A percentile compares a stretch with the other conserved stretches of the same genome.
These are phyloP conservation scores for Skeletonema grethae DNA, from an alignment of 108 stramenopile species.

Conservation along the genomic window DNA sequence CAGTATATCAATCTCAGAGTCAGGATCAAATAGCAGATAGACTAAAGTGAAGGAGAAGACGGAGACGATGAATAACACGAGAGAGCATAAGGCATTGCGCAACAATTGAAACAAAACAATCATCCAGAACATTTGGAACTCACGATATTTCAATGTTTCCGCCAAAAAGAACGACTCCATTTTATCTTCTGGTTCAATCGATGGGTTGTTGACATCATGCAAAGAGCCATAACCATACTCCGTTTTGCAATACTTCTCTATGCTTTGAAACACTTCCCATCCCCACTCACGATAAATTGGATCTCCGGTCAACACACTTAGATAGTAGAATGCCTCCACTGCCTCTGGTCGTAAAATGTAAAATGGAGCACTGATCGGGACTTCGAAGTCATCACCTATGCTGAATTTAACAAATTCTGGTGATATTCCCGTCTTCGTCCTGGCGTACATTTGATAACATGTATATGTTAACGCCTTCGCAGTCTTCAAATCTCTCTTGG, in stretches of 20 bases:
- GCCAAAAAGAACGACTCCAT: constrained; percentile 98
- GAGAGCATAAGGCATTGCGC: too few species aligned
- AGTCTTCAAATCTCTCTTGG: constrained; percentile 82
- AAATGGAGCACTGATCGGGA: constrained; percentile 62
- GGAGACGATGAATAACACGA: neutral
- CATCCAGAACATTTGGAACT: neutral
- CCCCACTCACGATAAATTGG: constrained; percentile 97
- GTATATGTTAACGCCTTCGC: constrained; percentile 91
- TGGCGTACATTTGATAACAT: constrained; percentile 93
- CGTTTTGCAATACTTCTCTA: constrained; percentile 88
- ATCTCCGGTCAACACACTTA: constrained; percentile 73
- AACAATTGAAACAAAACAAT: neutral
- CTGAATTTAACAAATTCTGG: constrained; percentile 82
- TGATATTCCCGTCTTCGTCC: constrained; percentile 86
- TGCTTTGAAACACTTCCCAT: constrained; percentile 94
- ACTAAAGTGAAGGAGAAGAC: constrained; percentile 18
- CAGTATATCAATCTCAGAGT: constrained; percentile 83
- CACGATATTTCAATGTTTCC: constrained; percentile 93
- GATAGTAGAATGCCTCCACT: constrained; percentile 49
- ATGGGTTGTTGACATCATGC: constrained; percentile 61
- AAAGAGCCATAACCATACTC: constrained; percentile 77
- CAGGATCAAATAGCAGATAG: constrained; percentile 92
- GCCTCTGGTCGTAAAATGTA: constrained; percentile 94
- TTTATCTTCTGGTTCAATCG: constrained; percentile 59
- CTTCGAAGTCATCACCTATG: constrained; percentile 67